A percentile compares a stretch with the other conserved stretches of the same genome.
Conservation (phyloP, 2,329 filamentous ascomycete species). For the Fusarium sublunatum region DNA sequence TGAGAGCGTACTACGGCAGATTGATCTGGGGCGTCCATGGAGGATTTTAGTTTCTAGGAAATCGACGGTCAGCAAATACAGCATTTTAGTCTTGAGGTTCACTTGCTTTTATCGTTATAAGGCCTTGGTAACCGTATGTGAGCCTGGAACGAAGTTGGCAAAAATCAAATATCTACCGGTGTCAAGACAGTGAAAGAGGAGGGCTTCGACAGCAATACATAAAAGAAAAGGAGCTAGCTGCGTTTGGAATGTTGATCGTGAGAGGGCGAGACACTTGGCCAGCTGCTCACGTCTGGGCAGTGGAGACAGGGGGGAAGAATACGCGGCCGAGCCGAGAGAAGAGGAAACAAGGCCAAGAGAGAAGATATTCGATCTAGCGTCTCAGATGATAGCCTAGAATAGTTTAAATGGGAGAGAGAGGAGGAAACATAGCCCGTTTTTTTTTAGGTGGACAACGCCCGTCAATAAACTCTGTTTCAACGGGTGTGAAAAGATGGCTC, state of each 20-base stretch:
- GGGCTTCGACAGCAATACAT: not conserved
- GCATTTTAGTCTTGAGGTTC: no score
- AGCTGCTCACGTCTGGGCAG: conserved; percentile 5
- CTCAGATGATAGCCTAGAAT: not conserved
- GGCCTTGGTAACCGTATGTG: not conserved
- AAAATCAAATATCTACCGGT: not conserved
- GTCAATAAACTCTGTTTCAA: not conserved
- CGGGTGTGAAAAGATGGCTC: not conserved
- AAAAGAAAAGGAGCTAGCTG: not conserved
- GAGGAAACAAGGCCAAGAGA: conserved; percentile 31
- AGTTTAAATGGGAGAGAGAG: not conserved
- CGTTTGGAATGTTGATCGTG: conserved; percentile 1
- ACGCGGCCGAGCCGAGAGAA: conserved; percentile 19
- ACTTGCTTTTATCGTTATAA: not conserved
- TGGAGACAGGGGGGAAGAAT: conserved; percentile 22
- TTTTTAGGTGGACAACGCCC: no score
- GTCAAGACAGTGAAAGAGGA: conserved; percentile 5
- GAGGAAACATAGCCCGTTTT: not conserved
- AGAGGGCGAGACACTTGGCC: conserved; percentile 26
- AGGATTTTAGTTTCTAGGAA: not conserved
- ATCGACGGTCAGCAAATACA: not conserved
- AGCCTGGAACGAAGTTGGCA: not conserved
- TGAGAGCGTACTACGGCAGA: conserved; percentile 10
- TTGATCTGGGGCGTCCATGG: conserved; percentile 25
- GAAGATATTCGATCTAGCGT: conserved; percentile 7